phyloP scores from a whole-genome alignment of 73 alveolate species.

The Strombidium stylifer region DNA sequence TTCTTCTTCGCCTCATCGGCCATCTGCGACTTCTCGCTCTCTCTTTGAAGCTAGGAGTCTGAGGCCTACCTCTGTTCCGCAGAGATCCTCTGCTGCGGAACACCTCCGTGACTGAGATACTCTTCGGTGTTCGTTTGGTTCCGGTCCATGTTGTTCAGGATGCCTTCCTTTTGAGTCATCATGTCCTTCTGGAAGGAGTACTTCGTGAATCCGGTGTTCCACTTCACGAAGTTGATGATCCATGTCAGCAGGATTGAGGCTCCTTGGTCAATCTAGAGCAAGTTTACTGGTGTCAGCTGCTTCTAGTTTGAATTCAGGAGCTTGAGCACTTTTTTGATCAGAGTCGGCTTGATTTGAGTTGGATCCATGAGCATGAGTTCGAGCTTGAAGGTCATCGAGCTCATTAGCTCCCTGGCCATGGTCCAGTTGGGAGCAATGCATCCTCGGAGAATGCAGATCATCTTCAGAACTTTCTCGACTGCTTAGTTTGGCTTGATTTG shows the following conservation, averaged over 20 bases:
- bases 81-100: too few relatives aligned
- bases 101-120: too few relatives aligned
- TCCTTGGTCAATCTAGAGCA: constrained; percentile 21
- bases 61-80: too few relatives aligned
- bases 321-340: constrained; percentile 37
- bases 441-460: constrained; percentile 61
- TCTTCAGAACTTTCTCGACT: constrained; percentile 51
- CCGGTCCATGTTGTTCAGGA: too few relatives aligned
- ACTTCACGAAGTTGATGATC: constrained; percentile 57
- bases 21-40: too few relatives aligned
- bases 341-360: constrained; percentile 19
- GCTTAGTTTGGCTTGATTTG: constrained; percentile 53
- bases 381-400: constrained; percentile 54
- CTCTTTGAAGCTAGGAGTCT: too few relatives aligned
- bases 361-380: constrained; percentile 65
- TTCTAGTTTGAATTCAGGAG: constrained; percentile 28
- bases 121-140: too few relatives aligned
- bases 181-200: too few relatives aligned
- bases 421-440: constrained; percentile 67
- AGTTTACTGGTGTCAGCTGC: constrained; percentile 43
- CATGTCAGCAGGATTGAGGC: constrained; percentile 47
- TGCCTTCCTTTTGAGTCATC: too few relatives aligned
- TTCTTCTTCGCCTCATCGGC: too few relatives aligned
- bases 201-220: constrained; percentile 60
- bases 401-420: constrained; percentile 54